phyloP scores from a whole-genome alignment of 1,284 basidiomycete species.

The Irpex lacteus region DNA sequence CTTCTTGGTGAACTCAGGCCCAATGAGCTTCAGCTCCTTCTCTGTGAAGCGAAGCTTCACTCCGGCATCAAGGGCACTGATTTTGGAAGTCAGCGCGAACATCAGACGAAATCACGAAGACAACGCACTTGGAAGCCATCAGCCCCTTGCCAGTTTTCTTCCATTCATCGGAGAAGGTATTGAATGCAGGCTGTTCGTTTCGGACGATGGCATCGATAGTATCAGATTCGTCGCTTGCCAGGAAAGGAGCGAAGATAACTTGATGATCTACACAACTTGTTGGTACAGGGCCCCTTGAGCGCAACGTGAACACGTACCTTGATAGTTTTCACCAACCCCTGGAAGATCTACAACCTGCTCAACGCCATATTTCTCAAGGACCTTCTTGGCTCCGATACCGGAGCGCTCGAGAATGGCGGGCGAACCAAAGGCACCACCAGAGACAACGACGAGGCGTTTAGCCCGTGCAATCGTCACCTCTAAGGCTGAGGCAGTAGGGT shows the following conservation, averaged over 20 bases:
- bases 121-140: constrained; percentile 45
- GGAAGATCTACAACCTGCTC: constrained; percentile 44
- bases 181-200: constrained; percentile 29
- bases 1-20: constrained; percentile 36
- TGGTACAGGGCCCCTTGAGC: no score
- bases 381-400: constrained; percentile 26
- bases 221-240: constrained; percentile 37
- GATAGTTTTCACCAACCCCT: constrained; percentile 57
- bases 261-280: constrained; percentile 39
- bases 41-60: constrained; percentile 44
- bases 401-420: constrained; percentile 31
- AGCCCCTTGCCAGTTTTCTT: constrained; percentile 39
- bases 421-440: constrained; percentile 34
- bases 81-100: not conserved
- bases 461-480: constrained; percentile 30
- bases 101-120: not conserved
- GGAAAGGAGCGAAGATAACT: constrained; percentile 30
- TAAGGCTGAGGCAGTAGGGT: constrained; percentile 19
- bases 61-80: constrained; percentile 41
- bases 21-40: constrained; percentile 39
- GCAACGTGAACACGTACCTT: constrained; percentile 32
- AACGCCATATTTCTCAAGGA: constrained; percentile 42
- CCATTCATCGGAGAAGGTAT: constrained; percentile 38
- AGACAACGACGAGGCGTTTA: constrained; percentile 44
- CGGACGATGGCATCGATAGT: constrained; percentile 42